phyloP scores from a whole-genome alignment of 768 basidiomycete genomes.

The Tricholoma sp. region DNA sequence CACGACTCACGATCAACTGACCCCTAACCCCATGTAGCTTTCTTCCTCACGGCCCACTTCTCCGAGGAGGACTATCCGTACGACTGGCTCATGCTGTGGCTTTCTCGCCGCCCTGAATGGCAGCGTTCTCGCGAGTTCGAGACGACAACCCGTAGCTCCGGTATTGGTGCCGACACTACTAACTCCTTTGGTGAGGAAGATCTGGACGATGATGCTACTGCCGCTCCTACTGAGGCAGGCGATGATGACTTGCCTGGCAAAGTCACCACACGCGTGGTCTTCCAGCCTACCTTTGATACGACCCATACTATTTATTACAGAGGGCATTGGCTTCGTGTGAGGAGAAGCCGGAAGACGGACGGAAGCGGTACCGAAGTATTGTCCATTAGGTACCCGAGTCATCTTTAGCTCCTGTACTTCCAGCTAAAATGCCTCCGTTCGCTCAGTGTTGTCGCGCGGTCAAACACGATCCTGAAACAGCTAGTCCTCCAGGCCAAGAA shows the following conservation, averaged over 20 bases:
- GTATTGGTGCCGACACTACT: slow-evolving; percentile 52
- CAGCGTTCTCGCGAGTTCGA: slow-evolving; percentile 87
- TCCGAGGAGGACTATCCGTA: slow-evolving; percentile 88
- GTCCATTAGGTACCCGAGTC: slow-evolving; percentile 52
- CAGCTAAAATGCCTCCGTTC: slow-evolving; percentile 7
- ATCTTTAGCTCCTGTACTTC: slow-evolving; percentile 6
- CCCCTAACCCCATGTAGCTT: slow-evolving; percentile 40
- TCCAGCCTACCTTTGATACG: slow-evolving; percentile 84
- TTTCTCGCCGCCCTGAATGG: slow-evolving; percentile 80
- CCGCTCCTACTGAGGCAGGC: slow-evolving; percentile 8
- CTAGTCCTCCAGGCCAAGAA: slow-evolving; percentile 87
- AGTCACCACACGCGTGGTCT: slow-evolving; percentile 75
- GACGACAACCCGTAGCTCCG: slow-evolving; percentile 73
- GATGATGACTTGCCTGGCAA: slow-evolving; percentile 50
- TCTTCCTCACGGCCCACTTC: slow-evolving; percentile 89
- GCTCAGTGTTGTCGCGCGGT: slow-evolving; percentile 73
- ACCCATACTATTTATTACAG: slow-evolving; percentile 87
- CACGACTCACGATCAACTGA: slow-evolving; percentile 19
- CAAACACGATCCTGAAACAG: slow-evolving; percentile 80
- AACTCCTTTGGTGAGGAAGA: slow-evolving; percentile 55
- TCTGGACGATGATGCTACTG: slow-evolving; percentile 29
- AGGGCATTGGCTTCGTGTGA: slow-evolving; percentile 79
- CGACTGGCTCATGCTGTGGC: slow-evolving; percentile 90
- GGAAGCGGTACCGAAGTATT: slow-evolving; percentile 67
- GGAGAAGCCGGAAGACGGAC: slow-evolving; percentile 63